Conservation (phyloP, 305 asterid genomes). For the Solanum hybrid region DNA sequence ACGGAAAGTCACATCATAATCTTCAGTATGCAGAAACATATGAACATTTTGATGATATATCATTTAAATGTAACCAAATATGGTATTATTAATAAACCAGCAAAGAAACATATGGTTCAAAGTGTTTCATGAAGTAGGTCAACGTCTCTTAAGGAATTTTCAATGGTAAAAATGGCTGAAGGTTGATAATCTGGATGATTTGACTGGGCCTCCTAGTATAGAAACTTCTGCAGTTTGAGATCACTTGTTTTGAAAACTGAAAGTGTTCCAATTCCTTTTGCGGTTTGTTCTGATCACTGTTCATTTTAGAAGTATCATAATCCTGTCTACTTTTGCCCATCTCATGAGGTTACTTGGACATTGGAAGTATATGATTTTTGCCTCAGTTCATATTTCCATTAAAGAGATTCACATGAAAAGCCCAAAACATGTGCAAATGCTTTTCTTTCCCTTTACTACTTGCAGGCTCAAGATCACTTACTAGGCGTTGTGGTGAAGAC, state of each 20-base stretch:
- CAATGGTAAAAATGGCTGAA: neutral
- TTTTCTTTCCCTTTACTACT: constrained; percentile 10
- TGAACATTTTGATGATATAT: neutral
- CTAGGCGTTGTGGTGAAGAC: constrained; percentile 84
- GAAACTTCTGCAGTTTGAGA: constrained; percentile 3
- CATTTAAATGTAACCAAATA: neutral
- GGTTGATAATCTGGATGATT: neutral
- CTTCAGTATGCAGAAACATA: neutral
- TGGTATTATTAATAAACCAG: neutral
- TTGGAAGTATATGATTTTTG: neutral
- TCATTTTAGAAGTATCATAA: neutral
- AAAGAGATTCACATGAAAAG: neutral
- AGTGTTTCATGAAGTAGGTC: neutral
- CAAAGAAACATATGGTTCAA: neutral
- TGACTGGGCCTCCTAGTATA: neutral
- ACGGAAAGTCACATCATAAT: neutral
- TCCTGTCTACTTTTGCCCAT: neutral
- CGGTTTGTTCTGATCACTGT: neutral
- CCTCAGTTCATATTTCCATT: neutral
- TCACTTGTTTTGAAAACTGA: neutral
- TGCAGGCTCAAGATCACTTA: constrained; percentile 88
- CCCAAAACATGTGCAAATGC: neutral
- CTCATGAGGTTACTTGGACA: neutral
- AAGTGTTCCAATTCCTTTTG: neutral
- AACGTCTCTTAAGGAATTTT: neutral